phyloP scores from a whole-genome alignment of 768 basidiomycete genomes.

The Leccinum obscurum region DNA sequence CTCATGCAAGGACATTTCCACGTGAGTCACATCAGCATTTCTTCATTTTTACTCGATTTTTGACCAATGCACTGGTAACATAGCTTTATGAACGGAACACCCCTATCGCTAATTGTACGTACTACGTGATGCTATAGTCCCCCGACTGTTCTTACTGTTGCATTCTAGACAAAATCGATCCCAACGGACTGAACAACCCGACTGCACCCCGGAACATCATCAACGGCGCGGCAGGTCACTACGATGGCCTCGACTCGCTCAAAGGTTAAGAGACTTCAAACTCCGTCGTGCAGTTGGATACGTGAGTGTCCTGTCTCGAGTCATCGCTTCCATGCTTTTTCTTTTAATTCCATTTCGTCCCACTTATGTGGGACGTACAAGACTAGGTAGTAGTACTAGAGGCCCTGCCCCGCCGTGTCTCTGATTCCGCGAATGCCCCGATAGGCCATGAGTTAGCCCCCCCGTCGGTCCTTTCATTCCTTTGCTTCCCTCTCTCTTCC shows the following conservation, averaged over 20 bases:
- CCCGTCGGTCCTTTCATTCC: not conserved
- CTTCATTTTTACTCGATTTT: not conserved
- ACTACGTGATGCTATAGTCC: not conserved
- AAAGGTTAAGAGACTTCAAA: not conserved
- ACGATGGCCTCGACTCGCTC: constrained; percentile 28
- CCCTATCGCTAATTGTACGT: constrained; percentile 28
- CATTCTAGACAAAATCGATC: constrained; percentile 18
- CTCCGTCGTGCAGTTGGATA: constrained; percentile 10
- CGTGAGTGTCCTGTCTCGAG: constrained; percentile 13
- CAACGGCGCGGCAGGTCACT: constrained; percentile 30
- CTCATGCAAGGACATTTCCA: constrained; percentile 31
- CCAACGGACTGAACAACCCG: constrained; percentile 27
- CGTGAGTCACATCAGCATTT: constrained; percentile 10
- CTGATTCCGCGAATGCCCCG: no score
- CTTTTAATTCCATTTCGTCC: no score
- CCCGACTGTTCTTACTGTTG: no score
- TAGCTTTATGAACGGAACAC: constrained; percentile 30
- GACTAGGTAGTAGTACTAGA: no score
- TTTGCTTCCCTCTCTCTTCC: not conserved
- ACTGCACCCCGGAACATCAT: constrained; percentile 29
- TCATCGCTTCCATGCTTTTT: not conserved
- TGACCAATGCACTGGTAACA: not conserved
- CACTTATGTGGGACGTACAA: no score
- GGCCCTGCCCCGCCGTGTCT: no score
- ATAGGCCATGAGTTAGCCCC: no score